These are phyloP conservation scores for Leptographium wingfieldii DNA, from an alignment of 2,329 filamentous ascomycete species.

Conservation along the genomic window DNA sequence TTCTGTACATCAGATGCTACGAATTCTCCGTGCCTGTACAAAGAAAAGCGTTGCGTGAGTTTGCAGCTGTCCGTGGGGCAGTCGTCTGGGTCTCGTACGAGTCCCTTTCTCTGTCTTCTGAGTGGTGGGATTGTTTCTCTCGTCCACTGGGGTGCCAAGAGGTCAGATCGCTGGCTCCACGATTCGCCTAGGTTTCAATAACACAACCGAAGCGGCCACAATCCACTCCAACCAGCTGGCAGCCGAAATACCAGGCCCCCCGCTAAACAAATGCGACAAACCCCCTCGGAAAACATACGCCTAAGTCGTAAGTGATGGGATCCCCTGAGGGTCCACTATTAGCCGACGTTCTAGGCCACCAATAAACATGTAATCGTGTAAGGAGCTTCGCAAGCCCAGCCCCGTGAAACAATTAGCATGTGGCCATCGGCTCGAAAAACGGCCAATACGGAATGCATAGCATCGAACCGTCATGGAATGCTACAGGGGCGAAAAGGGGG, in stretches of 20 bases:
- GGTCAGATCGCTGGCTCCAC: background rate
- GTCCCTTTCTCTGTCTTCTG: background rate
- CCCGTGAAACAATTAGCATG: slow-evolving; percentile 2
- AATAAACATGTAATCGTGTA: background rate
- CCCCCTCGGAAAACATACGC: background rate
- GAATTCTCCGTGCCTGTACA: no score
- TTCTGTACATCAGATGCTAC: no score
- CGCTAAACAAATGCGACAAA: background rate
- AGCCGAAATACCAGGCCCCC: background rate
- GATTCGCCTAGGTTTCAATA: background rate
- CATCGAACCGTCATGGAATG: background rate
- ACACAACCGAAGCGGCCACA: no score
- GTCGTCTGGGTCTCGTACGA: background rate
- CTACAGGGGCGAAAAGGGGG: background rate
- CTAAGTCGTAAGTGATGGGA: background rate
- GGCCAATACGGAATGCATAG: background rate
- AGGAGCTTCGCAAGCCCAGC: background rate
- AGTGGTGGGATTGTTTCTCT: background rate
- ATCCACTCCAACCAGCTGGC: no score
- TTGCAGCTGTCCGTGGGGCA: background rate
- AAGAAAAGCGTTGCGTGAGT: no score
- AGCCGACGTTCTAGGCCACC: background rate
- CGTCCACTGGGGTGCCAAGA: background rate
- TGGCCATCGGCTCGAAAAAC: background rate
- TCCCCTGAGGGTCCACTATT: background rate